Evolutionary conservation across 306 rosid species (phyloP), one percentile per base, ranked within the genome.

Genomic region (Cyamopsis tetragonoloba): DNA sequence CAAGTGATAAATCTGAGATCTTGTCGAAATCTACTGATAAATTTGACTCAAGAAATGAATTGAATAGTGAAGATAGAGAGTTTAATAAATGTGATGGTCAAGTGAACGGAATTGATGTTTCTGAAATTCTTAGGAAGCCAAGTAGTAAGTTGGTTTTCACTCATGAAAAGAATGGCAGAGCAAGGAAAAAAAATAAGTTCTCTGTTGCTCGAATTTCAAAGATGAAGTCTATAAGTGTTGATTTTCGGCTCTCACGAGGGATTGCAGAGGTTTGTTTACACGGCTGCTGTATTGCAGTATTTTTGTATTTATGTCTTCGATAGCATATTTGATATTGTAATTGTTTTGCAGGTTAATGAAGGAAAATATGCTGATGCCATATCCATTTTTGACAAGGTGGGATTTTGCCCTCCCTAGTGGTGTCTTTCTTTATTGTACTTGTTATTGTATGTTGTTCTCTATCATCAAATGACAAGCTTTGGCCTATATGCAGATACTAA

Each of bases 161-260:
- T 56, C 51, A 56, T 57, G 83, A 70, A 62, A 65, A 79, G 39
- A 81, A 63, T 23, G 88, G 86, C 0, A 91, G 86, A 51, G 68
- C 84, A 70, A 89, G 81, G 83, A 80, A 62, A 82, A 80, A 76
- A 67, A 89, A 89, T 42, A 92, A 89, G 82, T 90, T 89, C 66
- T 81, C 76, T 31, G 89, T 88, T 75, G 73, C 95, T 72, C 85
- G 83, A 74, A 66, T 88, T 76, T 88, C 97, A 74, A 90, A 83
- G 80, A 23, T 88, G 22, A 93, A 86, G 75, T 93, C 99, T 15
- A 81, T 90, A 46, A 88, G 88, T 76, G 91, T 93, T 70, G 98
- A 93, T 85, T 88, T 93, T 64, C 89, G 97, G 72, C 89, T 93
- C 56, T 89, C 98, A 59, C 87, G 95, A 79, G 98, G 96, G 39